A percentile compares a stretch with the other conserved stretches of the same genome.
Evolutionary conservation across 768 basidiomycete genomes (phyloP).

Genomic region (Asterophora parasitica): DNA sequence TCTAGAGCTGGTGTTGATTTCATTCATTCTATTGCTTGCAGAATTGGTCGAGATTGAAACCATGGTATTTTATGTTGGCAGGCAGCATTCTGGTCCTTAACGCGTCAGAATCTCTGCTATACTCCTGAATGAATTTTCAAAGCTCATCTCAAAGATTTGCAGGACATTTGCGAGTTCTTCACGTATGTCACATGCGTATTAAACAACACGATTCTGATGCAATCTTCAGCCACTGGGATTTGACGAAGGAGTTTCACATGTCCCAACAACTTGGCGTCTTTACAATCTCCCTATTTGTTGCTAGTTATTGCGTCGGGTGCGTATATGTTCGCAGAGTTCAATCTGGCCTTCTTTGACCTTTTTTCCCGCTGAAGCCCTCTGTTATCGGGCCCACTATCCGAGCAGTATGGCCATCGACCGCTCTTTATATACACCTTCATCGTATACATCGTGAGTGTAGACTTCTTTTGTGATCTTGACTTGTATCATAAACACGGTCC

Average conservation of each 20-base stretch:
- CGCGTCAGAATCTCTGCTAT: constrained; percentile 33
- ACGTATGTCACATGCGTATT: constrained; percentile 25
- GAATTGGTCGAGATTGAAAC: constrained; percentile 44
- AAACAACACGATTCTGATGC: neutral
- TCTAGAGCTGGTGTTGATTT: neutral
- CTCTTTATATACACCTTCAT: constrained; percentile 54
- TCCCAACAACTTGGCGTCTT: constrained; percentile 47
- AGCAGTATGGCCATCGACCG: constrained; percentile 55
- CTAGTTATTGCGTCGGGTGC: constrained; percentile 62
- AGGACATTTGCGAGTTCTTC: constrained; percentile 65
- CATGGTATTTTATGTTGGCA: constrained; percentile 44
- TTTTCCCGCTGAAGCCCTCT: constrained; percentile 31
- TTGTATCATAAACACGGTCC: neutral
- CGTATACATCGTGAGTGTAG: constrained; percentile 40
- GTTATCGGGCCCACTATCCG: constrained; percentile 53
- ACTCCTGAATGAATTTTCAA: no score
- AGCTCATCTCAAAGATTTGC: neutral
- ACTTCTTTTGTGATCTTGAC: neutral
- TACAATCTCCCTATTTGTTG: constrained; percentile 58
- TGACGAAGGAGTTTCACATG: constrained; percentile 45
- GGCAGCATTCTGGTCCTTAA: constrained; percentile 49
- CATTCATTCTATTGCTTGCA: constrained; percentile 16
- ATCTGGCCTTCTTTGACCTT: no score
- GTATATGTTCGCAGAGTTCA: constrained; percentile 1
- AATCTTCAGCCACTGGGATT: constrained; percentile 39